Evolutionary conservation across 2,329 filamentous ascomycete genomes (phyloP).

Genomic region (Hypoxylon sp.): DNA sequence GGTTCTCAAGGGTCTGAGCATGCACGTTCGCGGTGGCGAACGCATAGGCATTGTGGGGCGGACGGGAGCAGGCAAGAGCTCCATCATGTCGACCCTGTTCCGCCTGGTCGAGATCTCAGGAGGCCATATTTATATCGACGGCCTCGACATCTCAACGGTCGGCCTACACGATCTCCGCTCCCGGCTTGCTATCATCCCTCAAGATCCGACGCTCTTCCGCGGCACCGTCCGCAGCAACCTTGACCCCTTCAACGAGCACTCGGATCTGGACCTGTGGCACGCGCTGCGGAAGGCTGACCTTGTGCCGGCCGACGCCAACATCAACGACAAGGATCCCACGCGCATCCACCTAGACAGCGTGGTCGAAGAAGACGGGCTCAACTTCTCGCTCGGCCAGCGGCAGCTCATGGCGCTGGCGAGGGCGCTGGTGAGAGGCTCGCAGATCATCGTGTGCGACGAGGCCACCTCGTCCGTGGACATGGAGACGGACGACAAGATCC

Average conservation of each 20-base stretch:
- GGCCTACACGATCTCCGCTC: conserved; percentile 82
- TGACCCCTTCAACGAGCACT: conserved; percentile 84
- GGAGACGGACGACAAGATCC: conserved; percentile 96
- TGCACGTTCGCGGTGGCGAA: conserved; percentile 81
- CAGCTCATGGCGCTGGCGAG: conserved; percentile 95
- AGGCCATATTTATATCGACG: conserved; percentile 74
- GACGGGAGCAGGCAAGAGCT: conserved; percentile 85
- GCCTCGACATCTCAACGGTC: conserved; percentile 76
- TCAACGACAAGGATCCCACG: conserved; percentile 58
- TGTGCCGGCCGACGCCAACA: conserved; percentile 65
- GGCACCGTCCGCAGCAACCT: conserved; percentile 84
- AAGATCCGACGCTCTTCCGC: conserved; percentile 85
- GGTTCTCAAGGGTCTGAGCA: conserved; percentile 76
- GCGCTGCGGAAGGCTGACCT: conserved; percentile 83
- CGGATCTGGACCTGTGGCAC: conserved; percentile 81
- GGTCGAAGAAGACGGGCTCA: conserved; percentile 94
- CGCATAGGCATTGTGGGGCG: conserved; percentile 85
- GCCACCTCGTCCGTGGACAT: conserved; percentile 94
- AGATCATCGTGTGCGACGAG: conserved; percentile 97
- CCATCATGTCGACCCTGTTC: conserved; percentile 86
- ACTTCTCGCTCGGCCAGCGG: conserved; percentile 94
- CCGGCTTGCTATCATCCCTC: conserved; percentile 83
- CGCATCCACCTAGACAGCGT: conserved; percentile 85
- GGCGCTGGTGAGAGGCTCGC: conserved; percentile 86
- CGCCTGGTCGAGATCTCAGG: conserved; percentile 76